Base-by-base conservation (phyloP, 768 basidiomycete genomes). In the Boletus huronensis region DNA sequence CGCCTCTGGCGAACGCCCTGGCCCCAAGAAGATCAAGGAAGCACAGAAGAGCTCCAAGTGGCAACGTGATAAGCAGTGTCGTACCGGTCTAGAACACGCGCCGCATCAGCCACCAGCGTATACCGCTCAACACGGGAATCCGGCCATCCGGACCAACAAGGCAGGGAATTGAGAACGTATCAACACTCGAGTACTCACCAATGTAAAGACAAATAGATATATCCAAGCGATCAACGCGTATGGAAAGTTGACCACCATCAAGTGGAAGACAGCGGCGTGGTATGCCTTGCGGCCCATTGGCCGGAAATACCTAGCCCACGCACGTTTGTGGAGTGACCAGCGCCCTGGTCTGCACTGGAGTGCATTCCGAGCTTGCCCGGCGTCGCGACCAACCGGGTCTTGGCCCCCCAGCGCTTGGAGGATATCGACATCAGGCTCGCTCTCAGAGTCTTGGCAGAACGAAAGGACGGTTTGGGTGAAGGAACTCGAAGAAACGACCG, bases 21-120 rank as follows among this genome's bases (percentile, higher is more conserved):
- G 89, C 90, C 14, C 88, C 89, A 8, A 92, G 67, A 6, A 93
- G 76, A 69, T 90, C 77, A 48, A 89, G 76, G 70, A 90, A 92
- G 68, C 88, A 90, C 17, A 91, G 72, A 10, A 91, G 72, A 2
- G 85, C 85, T 13, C 90, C 90, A 17, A 93, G 71, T 2, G 90
- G 90, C 5, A 92, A 77, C 0, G 87, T 85, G 64, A 92, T 77
- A n/a, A 93, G 79, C 14, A 90, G 77, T 0, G 85, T 89, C 25
- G 90, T 92, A 11, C 90, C 90, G 0, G 84, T 79, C 89, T 92
- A 59, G 53, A 58, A 26, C 44, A 26, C 1, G 40, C 35, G 23
- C 21, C 35, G 23, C 21, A 53, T 62, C 36, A 70, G 61, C 58
- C 52, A 58, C 51, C 51, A 38, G 59, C 56, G 26, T 49, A 50